Evolutionary conservation across 352 stramenopile genomes (phyloP).

Genomic region (Phytophthora chlamydospora): DNA sequence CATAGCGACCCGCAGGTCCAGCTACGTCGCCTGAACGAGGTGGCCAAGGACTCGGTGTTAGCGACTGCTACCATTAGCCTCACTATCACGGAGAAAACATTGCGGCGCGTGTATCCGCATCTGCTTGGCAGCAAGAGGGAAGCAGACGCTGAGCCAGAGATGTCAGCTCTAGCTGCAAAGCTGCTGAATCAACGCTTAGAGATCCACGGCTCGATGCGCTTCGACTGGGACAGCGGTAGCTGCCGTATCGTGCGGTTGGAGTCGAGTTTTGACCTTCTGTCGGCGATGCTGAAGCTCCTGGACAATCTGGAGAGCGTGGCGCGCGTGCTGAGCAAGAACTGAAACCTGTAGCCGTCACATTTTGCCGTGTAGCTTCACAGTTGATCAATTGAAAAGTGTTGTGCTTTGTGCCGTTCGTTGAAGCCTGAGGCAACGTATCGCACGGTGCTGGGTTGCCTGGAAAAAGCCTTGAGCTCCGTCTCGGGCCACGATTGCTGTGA

Average conservation of each 20-base stretch:
- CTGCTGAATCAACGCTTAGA: conserved; percentile 7
- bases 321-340: not conserved
- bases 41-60: conserved; percentile 4
- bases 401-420: no score
- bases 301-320: conserved; percentile 5
- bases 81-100: conserved; percentile 11
- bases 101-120: conserved; percentile 9
- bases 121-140: not conserved
- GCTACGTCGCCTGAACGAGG: conserved; percentile 6
- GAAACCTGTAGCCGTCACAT: no score
- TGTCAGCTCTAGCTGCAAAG: not conserved
- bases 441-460: no score
- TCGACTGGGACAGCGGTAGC: conserved; percentile 1
- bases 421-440: no score
- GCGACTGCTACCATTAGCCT: conserved; percentile 2
- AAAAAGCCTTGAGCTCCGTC: no score
- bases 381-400: no score
- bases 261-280: conserved; percentile 2
- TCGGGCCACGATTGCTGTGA: no score
- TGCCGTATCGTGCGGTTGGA: conserved; percentile 1
- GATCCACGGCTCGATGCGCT: conserved; percentile 6
- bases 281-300: conserved; percentile 4
- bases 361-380: not conserved
- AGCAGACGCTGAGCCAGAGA: no score
- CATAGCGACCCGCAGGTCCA: conserved; percentile 7